Percentiles rank a stretch among this genome's conserved stretches.
Evolutionary conservation across 768 basidiomycete genomes (phyloP).

Genomic region (Clitopilus hobsonii): DNA sequence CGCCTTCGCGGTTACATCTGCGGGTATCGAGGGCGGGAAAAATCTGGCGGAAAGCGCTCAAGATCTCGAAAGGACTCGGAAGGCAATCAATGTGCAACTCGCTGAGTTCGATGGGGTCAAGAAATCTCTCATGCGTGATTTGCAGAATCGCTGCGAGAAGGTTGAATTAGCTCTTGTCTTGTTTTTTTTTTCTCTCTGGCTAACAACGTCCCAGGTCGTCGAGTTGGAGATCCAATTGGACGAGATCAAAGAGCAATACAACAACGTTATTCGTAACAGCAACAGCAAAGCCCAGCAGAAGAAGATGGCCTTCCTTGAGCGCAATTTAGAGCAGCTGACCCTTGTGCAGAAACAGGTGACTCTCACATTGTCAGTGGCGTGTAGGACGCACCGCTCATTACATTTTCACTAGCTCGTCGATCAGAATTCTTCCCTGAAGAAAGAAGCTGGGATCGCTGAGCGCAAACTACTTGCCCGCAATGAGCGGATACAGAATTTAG

Average conservation of each 20-base stretch:
- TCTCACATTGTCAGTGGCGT: slow-evolving; percentile 4
- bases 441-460: slow-evolving; percentile 95
- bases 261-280: slow-evolving; percentile 96
- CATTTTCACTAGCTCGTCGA: slow-evolving; percentile 75
- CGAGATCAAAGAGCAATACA: slow-evolving; percentile 98
- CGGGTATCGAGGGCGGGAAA: slow-evolving; percentile 95
- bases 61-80: slow-evolving; percentile 94
- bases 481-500: slow-evolving; percentile 96
- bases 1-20: slow-evolving; percentile 94
- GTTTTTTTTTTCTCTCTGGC: slow-evolving; percentile 8
- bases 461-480: slow-evolving; percentile 94
- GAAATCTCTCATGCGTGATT: slow-evolving; percentile 96
- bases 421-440: slow-evolving; percentile 95
- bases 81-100: slow-evolving; percentile 95
- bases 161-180: slow-evolving; percentile 29
- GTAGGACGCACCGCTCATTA: slow-evolving; percentile 7
- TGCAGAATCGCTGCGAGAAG: slow-evolving; percentile 99
- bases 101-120: slow-evolving; percentile 99
- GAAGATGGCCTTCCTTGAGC: slow-evolving; percentile 98
- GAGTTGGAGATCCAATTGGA: slow-evolving; percentile 98
- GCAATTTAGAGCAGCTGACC: slow-evolving; percentile 93
- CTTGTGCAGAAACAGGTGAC: slow-evolving; percentile 94
- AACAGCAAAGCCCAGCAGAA: slow-evolving; percentile 98
- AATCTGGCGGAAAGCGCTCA: slow-evolving; percentile 95
- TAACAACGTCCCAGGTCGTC: slow-evolving; percentile 87